phyloP scores from a whole-genome alignment of 2,329 filamentous ascomycete genomes.

The Stemphylium beticola region DNA sequence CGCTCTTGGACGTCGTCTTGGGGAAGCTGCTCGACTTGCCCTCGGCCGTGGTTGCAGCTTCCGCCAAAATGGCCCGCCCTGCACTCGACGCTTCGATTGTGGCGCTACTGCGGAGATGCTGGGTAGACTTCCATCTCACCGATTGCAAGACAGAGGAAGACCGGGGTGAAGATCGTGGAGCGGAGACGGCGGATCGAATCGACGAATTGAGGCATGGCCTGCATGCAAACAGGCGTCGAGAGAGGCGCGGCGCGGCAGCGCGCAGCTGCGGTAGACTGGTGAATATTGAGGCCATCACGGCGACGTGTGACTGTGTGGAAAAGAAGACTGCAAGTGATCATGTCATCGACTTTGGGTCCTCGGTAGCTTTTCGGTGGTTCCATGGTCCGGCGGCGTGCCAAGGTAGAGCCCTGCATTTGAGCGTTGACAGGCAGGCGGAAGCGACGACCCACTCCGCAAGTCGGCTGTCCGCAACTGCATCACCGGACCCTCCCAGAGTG shows the following conservation, averaged over 20 bases:
- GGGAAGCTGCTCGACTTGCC: conserved; percentile 53
- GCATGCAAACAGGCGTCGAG: conserved; percentile 44
- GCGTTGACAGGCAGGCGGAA: conserved; percentile 19
- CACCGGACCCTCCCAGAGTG: conserved; percentile 19
- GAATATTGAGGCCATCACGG: conserved; percentile 46
- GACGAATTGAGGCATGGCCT: conserved; percentile 40
- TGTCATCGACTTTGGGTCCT: conserved; percentile 8
- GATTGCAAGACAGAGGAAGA: conserved; percentile 37
- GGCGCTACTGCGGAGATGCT: conserved; percentile 34
- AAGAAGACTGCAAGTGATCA: conserved; percentile 5
- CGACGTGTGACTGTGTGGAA: conserved; percentile 4
- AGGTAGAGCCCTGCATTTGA: conserved; percentile 17
- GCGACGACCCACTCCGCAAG: conserved; percentile 14
- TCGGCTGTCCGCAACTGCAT: conserved; percentile 13
- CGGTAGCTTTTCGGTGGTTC: conserved; percentile 15
- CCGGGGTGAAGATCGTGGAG: conserved; percentile 25
- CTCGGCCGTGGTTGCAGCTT: conserved; percentile 18
- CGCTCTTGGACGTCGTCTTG: conserved; percentile 72
- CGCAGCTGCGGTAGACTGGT: conserved; percentile 47
- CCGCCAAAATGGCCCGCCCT: conserved; percentile 18
- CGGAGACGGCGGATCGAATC: conserved; percentile 26
- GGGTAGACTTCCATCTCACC: conserved; percentile 46
- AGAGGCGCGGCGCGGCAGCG: conserved; percentile 47
- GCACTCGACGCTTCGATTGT: conserved; percentile 21
- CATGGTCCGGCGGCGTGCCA: conserved; percentile 10